A percentile compares a stretch with the other conserved stretches of the same genome.
phyloP scores from a whole-genome alignment of 1,284 basidiomycete species.

The Meira miltonrushii region DNA sequence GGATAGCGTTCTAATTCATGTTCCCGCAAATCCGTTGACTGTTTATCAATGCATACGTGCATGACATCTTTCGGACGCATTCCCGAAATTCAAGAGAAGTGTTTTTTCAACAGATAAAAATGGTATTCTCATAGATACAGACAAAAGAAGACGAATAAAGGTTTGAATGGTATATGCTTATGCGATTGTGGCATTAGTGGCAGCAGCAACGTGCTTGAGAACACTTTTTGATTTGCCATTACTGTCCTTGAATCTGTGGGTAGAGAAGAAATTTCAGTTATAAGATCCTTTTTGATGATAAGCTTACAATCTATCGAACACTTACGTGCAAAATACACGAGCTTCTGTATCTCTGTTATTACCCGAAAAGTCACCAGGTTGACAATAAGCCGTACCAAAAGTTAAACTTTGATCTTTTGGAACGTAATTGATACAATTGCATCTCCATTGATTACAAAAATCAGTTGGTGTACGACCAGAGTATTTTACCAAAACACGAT shows the following conservation, averaged over 20 bases:
- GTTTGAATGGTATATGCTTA: background rate
- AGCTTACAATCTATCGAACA: too few species aligned
- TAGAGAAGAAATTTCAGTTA: background rate
- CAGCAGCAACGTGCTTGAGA: constrained; percentile 11
- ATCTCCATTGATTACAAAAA: constrained; percentile 2
- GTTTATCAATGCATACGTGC: too few species aligned
- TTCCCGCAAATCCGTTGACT: too few species aligned
- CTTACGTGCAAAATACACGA: constrained; percentile 10
- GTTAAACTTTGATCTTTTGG: constrained; percentile 3
- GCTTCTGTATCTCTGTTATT: constrained; percentile 6
- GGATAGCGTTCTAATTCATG: too few species aligned
- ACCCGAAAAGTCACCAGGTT: constrained; percentile 5
- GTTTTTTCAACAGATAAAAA: too few species aligned
- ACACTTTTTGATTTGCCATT: background rate
- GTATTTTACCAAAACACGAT: background rate
- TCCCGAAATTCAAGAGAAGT: too few species aligned
- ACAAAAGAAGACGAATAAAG: background rate
- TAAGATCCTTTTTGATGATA: too few species aligned
- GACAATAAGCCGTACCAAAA: constrained; percentile 10
- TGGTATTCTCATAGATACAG: too few species aligned
- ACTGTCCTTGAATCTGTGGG: background rate
- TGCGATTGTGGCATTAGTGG: constrained; percentile 9
- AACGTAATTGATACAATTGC: constrained; percentile 10
- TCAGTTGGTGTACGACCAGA: background rate
- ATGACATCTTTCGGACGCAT: too few species aligned